A percentile compares a stretch with the other conserved stretches of the same genome.
phyloP scores from a whole-genome alignment of 345 rosid species.

The Murraya koenigii region DNA sequence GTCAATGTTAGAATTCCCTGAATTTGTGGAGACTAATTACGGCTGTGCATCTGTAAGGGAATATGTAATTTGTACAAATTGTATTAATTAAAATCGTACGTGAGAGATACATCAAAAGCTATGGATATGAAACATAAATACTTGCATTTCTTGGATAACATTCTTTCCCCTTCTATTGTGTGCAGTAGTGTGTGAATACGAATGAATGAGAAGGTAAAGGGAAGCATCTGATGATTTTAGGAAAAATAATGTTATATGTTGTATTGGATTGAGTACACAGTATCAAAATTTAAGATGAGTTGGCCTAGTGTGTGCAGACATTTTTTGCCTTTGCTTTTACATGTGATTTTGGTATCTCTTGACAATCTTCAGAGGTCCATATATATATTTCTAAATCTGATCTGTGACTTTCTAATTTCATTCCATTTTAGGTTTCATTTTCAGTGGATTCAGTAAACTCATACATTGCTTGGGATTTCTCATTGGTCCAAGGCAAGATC shows the following conservation, averaged over 20 bases:
- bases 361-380: background rate
- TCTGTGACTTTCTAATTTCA: background rate
- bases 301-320: background rate
- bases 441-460: conserved; percentile 86
- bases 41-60: background rate
- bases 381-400: background rate
- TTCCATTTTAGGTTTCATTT: conserved; percentile 59
- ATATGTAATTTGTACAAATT: background rate
- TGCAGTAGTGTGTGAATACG: background rate
- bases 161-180: background rate
- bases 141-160: background rate
- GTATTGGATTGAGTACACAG: background rate
- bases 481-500: conserved; percentile 76
- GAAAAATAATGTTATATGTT: background rate
- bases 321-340: background rate
- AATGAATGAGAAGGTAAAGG: background rate
- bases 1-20: background rate
- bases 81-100: background rate
- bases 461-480: conserved; percentile 96
- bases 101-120: background rate
- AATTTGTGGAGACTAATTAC: background rate
- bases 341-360: background rate
- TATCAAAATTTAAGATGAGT: background rate
- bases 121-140: background rate
- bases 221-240: background rate